Percentiles rank a stretch among this genome's conserved stretches.
phyloP scores from a whole-genome alignment of 2,329 filamentous ascomycete species.

The Trichoderma lentiforme region DNA sequence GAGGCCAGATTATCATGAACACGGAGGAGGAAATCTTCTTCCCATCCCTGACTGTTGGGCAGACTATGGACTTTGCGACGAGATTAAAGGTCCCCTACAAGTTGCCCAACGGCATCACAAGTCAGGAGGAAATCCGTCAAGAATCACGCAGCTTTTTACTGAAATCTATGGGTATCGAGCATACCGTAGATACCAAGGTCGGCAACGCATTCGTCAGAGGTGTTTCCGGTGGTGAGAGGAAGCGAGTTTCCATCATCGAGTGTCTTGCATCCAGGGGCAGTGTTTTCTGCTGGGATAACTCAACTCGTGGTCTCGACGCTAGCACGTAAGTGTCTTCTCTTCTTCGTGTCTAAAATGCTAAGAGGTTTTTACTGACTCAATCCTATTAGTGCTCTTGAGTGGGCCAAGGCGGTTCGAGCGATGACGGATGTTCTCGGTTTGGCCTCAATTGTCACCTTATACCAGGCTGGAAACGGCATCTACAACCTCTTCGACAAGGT shows the following conservation, averaged over 20 bases:
- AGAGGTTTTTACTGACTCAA: background rate
- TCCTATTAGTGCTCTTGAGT: constrained; percentile 50
- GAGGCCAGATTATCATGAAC: constrained; percentile 64
- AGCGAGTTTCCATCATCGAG: constrained; percentile 67
- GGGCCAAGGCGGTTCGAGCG: constrained; percentile 57
- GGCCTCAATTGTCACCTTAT: constrained; percentile 61
- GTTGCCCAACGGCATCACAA: constrained; percentile 42
- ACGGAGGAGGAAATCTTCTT: constrained; percentile 66
- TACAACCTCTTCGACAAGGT: constrained; percentile 70
- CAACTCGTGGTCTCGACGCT: constrained; percentile 62
- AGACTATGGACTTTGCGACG: constrained; percentile 69
- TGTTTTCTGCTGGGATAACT: constrained; percentile 66
- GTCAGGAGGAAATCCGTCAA: constrained; percentile 42
- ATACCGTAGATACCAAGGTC: constrained; percentile 63
- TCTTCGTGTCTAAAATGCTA: background rate
- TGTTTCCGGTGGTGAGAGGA: constrained; percentile 65
- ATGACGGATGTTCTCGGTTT: constrained; percentile 62
- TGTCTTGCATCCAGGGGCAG: constrained; percentile 55
- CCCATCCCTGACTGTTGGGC: constrained; percentile 65
- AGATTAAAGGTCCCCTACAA: constrained; percentile 53
- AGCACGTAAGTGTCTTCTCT: constrained; percentile 26
- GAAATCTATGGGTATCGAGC: constrained; percentile 53
- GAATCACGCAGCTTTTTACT: constrained; percentile 54
- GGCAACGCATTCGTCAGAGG: constrained; percentile 65
- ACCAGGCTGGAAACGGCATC: constrained; percentile 68